Conservation (phyloP, 768 basidiomycete species). For the Panellus pusillus region DNA sequence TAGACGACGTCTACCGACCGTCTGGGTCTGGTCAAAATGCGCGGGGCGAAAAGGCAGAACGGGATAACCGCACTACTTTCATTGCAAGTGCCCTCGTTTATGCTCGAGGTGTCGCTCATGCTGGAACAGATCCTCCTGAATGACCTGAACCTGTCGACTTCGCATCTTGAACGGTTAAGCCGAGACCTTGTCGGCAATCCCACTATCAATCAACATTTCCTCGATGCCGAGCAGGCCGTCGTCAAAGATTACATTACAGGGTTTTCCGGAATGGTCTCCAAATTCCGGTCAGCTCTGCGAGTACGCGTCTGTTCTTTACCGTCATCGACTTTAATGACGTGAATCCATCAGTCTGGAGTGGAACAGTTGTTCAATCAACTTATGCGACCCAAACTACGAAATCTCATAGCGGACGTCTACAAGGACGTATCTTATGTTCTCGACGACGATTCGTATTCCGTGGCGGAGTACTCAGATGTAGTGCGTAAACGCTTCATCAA, state of each 20-base stretch:
- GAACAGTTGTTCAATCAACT: constrained; percentile 97
- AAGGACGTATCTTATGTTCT: constrained; percentile 86
- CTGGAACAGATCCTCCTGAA: constrained; percentile 76
- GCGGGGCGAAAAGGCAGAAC: constrained; percentile 74
- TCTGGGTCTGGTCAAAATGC: constrained; percentile 42
- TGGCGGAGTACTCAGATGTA: constrained; percentile 82
- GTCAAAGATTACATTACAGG: constrained; percentile 50
- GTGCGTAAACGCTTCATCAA: constrained; percentile 90
- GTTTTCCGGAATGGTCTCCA: constrained; percentile 55
- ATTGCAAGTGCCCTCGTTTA: constrained; percentile 57
- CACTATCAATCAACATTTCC: constrained; percentile 66
- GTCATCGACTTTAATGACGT: background rate
- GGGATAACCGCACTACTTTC: constrained; percentile 76
- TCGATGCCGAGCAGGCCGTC: constrained; percentile 50
- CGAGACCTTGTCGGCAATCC: constrained; percentile 60
- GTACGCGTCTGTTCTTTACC: constrained; percentile 39
- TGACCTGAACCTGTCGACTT: constrained; percentile 90
- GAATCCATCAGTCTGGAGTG: constrained; percentile 60
- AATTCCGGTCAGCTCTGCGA: constrained; percentile 72
- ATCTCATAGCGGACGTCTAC: constrained; percentile 83
- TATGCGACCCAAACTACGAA: constrained; percentile 82
- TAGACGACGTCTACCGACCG: constrained; percentile 84
- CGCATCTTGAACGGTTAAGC: constrained; percentile 82
- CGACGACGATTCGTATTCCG: constrained; percentile 83
- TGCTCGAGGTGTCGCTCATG: constrained; percentile 1